Evolutionary conservation across 139 green algal species (phyloP).

Genomic region (Klebsormidium nitens): DNA sequence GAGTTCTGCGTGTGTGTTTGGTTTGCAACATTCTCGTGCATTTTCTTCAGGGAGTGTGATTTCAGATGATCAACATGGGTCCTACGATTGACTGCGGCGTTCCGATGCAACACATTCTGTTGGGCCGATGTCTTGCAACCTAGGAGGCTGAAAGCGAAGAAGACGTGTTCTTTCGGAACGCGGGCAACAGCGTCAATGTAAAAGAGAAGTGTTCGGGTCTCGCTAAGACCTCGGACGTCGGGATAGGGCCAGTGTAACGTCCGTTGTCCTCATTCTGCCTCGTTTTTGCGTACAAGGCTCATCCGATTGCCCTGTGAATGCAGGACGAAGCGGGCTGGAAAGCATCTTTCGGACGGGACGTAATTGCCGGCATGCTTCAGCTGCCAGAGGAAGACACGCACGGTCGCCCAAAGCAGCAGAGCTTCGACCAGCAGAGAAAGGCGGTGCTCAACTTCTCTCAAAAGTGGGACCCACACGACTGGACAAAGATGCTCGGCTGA

Average conservation of each 20-base stretch:
- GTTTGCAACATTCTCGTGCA: background rate
- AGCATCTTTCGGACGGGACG: conserved; percentile 54
- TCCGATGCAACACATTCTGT: no score
- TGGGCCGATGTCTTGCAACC: background rate
- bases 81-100: background rate
- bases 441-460: conserved; percentile 67
- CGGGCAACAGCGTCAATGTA: no score
- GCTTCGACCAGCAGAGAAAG: conserved; percentile 47
- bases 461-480: conserved; percentile 74
- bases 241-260: background rate
- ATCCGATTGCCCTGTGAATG: background rate
- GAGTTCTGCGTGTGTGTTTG: background rate
- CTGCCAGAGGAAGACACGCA: conserved; percentile 69
- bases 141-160: no score
- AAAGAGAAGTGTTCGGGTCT: background rate
- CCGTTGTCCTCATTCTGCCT: background rate
- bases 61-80: background rate
- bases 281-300: background rate
- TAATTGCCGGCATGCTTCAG: conserved; percentile 76
- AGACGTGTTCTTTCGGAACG: no score
- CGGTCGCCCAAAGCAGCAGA: conserved; percentile 38
- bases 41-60: background rate
- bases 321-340: conserved; percentile 77
- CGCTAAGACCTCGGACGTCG: background rate
- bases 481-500: conserved; percentile 68